These are phyloP conservation scores for Zychaea mexicana DNA, from an alignment of 371 early-diverging fungal genomes.

Conservation along the genomic window DNA sequence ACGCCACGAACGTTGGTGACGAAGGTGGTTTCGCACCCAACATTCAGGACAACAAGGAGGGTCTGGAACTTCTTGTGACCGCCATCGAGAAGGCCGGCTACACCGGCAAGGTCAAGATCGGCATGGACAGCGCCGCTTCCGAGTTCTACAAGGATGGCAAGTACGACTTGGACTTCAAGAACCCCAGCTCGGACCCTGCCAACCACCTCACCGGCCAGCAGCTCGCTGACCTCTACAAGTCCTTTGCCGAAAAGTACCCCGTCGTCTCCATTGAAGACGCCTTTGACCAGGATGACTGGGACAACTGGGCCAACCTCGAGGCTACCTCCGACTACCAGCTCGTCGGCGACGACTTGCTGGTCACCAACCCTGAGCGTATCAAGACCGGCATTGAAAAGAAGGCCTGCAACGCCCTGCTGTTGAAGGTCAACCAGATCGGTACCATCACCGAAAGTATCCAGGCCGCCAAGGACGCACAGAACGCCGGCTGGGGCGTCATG, in stretches of 20 bases:
- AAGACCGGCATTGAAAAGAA: constrained; percentile 88
- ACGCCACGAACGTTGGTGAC: constrained; percentile 99
- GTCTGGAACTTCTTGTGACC: constrained; percentile 88
- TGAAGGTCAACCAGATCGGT: constrained; percentile 99
- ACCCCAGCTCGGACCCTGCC: constrained; percentile 81
- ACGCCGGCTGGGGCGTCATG: constrained; percentile 98
- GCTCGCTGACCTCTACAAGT: constrained; percentile 85
- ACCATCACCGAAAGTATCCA: constrained; percentile 96
- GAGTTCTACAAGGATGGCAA: constrained; percentile 95
- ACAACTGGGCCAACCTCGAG: constrained; percentile 85
- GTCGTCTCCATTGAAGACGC: constrained; percentile 99
- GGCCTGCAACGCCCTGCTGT: constrained; percentile 93
- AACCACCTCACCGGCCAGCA: constrained; percentile 76
- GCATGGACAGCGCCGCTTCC: constrained; percentile 98
- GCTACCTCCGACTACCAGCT: constrained; percentile 79
- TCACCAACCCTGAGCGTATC: constrained; percentile 97
- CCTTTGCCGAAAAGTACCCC: constrained; percentile 89
- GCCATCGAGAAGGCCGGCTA: constrained; percentile 95
- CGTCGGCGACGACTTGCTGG: constrained; percentile 99
- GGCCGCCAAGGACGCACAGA: constrained; percentile 68
- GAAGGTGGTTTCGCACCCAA: constrained; percentile 99
- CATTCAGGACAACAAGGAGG: constrained; percentile 96
- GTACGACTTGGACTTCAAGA: constrained; percentile 98
- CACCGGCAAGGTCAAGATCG: constrained; percentile 95
- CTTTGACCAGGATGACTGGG: constrained; percentile 99